phyloP scores from a whole-genome alignment of 139 green algal species.

The Diplosphaera chodatii region DNA sequence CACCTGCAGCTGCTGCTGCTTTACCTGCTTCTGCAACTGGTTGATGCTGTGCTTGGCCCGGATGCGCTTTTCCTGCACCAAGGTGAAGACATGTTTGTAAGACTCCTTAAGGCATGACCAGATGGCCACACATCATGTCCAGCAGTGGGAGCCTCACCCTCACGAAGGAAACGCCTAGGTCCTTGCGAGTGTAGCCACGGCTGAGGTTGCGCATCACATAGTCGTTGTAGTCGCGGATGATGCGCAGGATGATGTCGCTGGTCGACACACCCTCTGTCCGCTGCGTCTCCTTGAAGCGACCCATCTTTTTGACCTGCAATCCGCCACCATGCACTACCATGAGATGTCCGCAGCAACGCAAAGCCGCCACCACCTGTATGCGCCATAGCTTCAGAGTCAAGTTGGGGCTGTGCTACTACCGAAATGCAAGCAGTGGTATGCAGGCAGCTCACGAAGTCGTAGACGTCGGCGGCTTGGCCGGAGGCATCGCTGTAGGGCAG shows the following conservation, averaged over 20 bases:
- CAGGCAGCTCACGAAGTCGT: constrained; percentile 39
- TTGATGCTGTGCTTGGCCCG: constrained; percentile 48
- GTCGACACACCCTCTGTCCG: constrained; percentile 86
- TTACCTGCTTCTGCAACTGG: constrained; percentile 56
- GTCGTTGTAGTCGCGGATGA: constrained; percentile 87
- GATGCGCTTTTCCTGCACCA: constrained; percentile 65
- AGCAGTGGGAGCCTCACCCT: no score
- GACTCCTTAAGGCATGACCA: no score
- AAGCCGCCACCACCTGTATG: no score
- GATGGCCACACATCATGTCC: no score
- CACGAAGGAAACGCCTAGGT: constrained; percentile 54
- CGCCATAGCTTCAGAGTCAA: no score
- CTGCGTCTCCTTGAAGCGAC: constrained; percentile 77
- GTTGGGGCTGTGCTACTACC: no score
- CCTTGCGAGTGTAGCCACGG: constrained; percentile 74
- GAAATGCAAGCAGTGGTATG: no score
- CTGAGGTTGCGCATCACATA: constrained; percentile 88
- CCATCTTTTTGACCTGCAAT: constrained; percentile 77
- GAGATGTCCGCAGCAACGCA: no score
- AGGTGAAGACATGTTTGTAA: no score
- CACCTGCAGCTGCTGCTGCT: constrained; percentile 49
- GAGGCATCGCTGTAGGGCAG: constrained; percentile 75
- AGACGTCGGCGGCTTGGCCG: constrained; percentile 52
- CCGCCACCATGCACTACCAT: no score
- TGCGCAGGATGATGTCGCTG: constrained; percentile 86